phyloP scores from a whole-genome alignment of 2,329 filamentous ascomycete species.

The Verticillium longisporum region DNA sequence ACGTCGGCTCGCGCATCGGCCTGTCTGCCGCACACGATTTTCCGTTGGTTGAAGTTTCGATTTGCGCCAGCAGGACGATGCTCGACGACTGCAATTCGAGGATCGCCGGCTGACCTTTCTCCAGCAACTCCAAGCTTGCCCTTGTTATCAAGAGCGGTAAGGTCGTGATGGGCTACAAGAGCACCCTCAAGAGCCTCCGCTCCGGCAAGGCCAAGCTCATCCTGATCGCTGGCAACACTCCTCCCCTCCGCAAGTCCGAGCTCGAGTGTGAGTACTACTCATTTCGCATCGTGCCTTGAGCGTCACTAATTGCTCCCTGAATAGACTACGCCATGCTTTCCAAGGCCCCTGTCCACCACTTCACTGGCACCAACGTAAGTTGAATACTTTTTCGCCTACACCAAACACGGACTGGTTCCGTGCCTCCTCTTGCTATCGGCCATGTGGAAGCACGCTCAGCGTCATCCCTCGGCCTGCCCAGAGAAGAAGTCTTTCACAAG shows the following conservation, averaged over 20 bases:
- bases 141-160: slow-evolving; percentile 63
- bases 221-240: slow-evolving; percentile 75
- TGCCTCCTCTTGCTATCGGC: slow-evolving; percentile 8
- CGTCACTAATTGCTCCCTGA: not conserved
- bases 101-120: not conserved
- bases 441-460: slow-evolving; percentile 6
- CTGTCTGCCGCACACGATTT: not conserved
- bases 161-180: slow-evolving; percentile 77
- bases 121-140: slow-evolving; percentile 45
- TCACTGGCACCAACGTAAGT: slow-evolving; percentile 98
- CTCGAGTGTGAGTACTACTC: slow-evolving; percentile 57
- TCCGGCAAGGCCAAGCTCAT: slow-evolving; percentile 98
- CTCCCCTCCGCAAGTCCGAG: slow-evolving; percentile 95
- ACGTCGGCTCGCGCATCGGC: not conserved
- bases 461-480: slow-evolving; percentile 53
- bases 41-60: not conserved
- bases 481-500: slow-evolving; percentile 76
- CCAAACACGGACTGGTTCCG: not conserved
- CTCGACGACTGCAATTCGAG: not conserved
- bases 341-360: slow-evolving; percentile 96
- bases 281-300: not conserved
- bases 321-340: slow-evolving; percentile 75
- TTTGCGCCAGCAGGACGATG: not conserved
- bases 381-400: not conserved
- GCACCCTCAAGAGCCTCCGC: slow-evolving; percentile 73